Base-by-base conservation (phyloP, 352 stramenopile species). In the Phytopythium aichiense region DNA sequence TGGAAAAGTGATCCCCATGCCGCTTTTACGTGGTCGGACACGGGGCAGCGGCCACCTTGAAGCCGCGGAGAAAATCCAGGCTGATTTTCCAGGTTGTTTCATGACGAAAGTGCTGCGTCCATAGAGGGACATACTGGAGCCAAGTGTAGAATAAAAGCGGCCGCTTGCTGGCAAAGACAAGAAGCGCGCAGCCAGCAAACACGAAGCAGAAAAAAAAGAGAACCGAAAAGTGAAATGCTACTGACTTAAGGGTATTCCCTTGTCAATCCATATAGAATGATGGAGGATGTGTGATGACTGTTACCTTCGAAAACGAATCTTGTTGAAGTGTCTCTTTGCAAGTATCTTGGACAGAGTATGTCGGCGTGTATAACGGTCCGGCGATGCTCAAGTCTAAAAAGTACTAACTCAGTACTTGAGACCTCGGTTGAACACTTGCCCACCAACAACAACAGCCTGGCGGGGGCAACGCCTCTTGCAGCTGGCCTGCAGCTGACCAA, bases 41-140 rank as follows among this genome's bases (percentile, higher is more conserved):
- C 1, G 3, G 25, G 25, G 25, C 22, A 50, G 23, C n/a, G 43
- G 43, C 6, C 42, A 48, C 18, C 42, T 48, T 48, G 42, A 48
- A 48, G 42, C 38, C 38, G 22, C 20, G 22, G 16, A 8, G 40
- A 54, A 54, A 54, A 54, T 54, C 48, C 48, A 54, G 48, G 25
- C 23, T 54, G 35, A 23, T 23, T 54, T 54, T 54, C 48, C 25
- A 30, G 25, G 25, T 30, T 30, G 25, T 30, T 13, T 7, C 33
- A 5, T 13, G 33, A 38, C 33, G 33, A 38, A 38, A 12, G 11
- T 8, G 11, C 2, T 38, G 33, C 31, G 11, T 5, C 6, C 6
- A 52, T 33, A 52, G 46, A 52, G 46, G 1, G 4, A 3, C 46
- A 52, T 52, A 52, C 20, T 52, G 46, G 7, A n/a, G 9, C 6